These are phyloP conservation scores for Canavalia gladiata DNA, from an alignment of 306 rosid species.

Conservation along the genomic window DNA sequence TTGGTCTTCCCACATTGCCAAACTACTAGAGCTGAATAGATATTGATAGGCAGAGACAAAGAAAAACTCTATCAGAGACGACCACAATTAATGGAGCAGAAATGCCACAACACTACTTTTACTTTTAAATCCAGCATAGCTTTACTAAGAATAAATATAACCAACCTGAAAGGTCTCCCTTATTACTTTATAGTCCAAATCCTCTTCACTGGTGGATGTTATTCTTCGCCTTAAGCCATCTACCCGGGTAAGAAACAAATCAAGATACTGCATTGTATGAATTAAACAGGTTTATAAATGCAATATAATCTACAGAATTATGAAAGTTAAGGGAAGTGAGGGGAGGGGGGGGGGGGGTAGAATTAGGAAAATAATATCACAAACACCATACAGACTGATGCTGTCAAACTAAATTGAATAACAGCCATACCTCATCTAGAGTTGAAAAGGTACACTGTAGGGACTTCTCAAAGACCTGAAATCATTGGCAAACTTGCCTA, in stretches of 20 bases:
- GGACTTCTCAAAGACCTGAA: constrained; percentile 86
- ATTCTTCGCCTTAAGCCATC: constrained; percentile 96
- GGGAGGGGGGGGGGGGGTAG: neutral
- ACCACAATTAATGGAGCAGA: neutral
- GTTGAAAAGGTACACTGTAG: constrained; percentile 74
- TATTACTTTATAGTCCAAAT: constrained; percentile 65
- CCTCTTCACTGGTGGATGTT: constrained; percentile 55
- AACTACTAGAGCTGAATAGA: neutral
- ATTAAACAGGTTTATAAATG: constrained; percentile 37
- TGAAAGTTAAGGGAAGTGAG: constrained; percentile 3
- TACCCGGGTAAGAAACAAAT: constrained; percentile 84
- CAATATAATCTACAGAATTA: constrained; percentile 16
- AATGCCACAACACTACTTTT: constrained; percentile 3
- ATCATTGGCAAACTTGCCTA: constrained; percentile 35
- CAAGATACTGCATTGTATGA: constrained; percentile 71
- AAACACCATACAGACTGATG: constrained; percentile 14
- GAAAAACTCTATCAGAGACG: neutral
- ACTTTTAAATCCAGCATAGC: constrained; percentile 26
- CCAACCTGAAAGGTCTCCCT: constrained; percentile 90
- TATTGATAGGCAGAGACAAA: neutral
- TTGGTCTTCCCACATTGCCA: neutral
- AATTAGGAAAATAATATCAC: constrained; percentile 19
- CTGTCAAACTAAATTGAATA: constrained; percentile 13
- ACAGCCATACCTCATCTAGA: constrained; percentile 71
- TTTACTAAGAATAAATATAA: constrained; percentile 40